phyloP scores from a whole-genome alignment of 345 rosid genomes.

The Populus pruinosa region DNA sequence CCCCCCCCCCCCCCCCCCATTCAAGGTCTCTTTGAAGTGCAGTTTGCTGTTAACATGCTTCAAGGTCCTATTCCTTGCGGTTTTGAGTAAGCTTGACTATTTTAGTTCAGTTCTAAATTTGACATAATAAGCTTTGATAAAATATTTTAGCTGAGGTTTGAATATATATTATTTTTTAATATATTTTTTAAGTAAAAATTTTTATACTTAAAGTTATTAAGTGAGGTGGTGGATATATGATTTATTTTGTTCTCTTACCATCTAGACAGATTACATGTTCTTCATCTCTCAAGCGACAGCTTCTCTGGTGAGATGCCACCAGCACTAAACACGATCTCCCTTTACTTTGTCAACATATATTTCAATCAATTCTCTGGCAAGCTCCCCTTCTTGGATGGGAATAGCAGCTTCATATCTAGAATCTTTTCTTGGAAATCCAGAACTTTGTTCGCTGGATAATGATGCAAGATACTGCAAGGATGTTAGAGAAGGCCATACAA shows the following conservation, averaged over 20 bases:
- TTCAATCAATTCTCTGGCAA: constrained; percentile 34
- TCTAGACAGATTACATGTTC: constrained; percentile 32
- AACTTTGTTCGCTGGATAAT: constrained; percentile 22
- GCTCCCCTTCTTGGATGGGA: constrained; percentile 29
- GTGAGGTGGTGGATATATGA: too few species aligned
- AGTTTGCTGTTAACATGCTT: constrained; percentile 37
- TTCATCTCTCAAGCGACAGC: constrained; percentile 41
- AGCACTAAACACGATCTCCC: constrained; percentile 34
- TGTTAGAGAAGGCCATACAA: constrained; percentile 7
- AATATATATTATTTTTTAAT: too few species aligned
- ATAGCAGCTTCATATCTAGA: constrained; percentile 29
- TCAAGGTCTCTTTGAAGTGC: constrained; percentile 30
- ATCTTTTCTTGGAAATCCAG: constrained; percentile 34
- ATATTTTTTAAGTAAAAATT: too few species aligned
- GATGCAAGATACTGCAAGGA: constrained; percentile 13
- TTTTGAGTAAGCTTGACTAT: constrained; percentile 29
- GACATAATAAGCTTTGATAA: not conserved
- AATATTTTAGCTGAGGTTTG: too few species aligned
- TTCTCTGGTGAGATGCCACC: constrained; percentile 30
- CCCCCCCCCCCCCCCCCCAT: constrained; percentile 22
- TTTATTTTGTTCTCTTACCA: not conserved
- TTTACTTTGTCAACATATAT: constrained; percentile 34
- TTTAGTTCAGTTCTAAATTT: constrained; percentile 37
- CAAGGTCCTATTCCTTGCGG: constrained; percentile 38
- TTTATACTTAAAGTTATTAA: too few species aligned